Base-by-base conservation (phyloP, 352 stramenopile species). In the Globisporangium emineosum region DNA sequence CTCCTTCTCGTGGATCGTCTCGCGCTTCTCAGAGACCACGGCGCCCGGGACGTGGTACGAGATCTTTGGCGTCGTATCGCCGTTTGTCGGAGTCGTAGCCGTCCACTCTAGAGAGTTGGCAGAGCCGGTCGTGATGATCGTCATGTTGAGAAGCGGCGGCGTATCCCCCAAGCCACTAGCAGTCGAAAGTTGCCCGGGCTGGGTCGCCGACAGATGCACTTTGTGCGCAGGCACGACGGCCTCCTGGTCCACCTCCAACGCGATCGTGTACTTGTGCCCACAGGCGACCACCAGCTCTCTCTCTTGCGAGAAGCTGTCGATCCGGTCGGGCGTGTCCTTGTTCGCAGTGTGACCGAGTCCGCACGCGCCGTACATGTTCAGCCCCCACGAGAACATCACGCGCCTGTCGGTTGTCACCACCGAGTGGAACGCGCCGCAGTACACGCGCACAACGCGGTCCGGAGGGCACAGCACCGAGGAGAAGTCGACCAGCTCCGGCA, bases 401-500 rank as follows among this genome's bases (percentile, higher is more conserved):
- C 71, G 79, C 15, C 71, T 69, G 35, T 78, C 64, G 5, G 83
- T 90, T 19, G 80, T 91, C 21, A 70, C 77, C 21, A 93, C 73
- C 17, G 84, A 95, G 61, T 95, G 86, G 51, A 95, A 95, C 0
- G 86, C 84, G 0, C 86, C 86, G 55, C 84, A 93, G 68, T 93
- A 88, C 9, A 94, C 83, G 43, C 69, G 75, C 7, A 30, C 57
- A 21, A 93, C 57, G 1, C 59, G 58, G 58, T 93, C 86, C 2
- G 76, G 74, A 3, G 73, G 25, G 57, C 79, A 81, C 6, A 91
- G 59, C 25, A 81, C 66, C 0, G 66, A 42, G 5, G 71, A 72
- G 15, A 90, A 66, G 37, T 92, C 82, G 12, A 94, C 76, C 32
- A 73, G 67, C 19, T 89, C 80, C 17, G 86, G 86, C 15, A 92